Evolutionary conservation across 2,329 filamentous ascomycete species (phyloP).

Genomic region (Botrytis hyacinthi): DNA sequence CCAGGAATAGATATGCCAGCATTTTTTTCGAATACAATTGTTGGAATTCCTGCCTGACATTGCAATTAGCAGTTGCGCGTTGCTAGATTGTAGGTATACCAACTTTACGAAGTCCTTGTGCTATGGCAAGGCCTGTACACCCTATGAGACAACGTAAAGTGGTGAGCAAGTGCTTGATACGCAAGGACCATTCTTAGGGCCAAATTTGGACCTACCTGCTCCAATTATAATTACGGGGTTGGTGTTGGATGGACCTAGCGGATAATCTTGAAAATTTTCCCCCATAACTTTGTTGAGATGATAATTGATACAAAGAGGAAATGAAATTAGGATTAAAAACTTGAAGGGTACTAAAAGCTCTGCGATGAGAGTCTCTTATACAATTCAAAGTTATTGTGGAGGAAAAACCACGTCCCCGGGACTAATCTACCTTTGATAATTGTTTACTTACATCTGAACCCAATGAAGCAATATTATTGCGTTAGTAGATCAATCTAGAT

Average conservation of each 20-base stretch:
- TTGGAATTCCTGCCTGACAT: slow-evolving; percentile 28
- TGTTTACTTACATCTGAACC: background rate
- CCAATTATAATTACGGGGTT: slow-evolving; percentile 30
- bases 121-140: slow-evolving; percentile 43
- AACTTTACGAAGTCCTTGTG: slow-evolving; percentile 44
- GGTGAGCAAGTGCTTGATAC: background rate
- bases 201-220: slow-evolving; percentile 27
- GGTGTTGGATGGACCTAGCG: background rate
- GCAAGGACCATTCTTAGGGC: background rate
- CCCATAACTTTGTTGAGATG: background rate
- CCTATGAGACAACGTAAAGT: slow-evolving; percentile 32
- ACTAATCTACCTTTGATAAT: background rate
- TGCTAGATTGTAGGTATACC: background rate
- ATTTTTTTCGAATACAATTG: slow-evolving; percentile 36
- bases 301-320: background rate
- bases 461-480: background rate
- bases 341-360: background rate
- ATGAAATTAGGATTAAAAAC: background rate
- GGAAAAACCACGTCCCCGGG: background rate
- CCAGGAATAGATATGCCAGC: slow-evolving; percentile 23
- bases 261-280: background rate
- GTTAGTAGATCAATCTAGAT: background rate
- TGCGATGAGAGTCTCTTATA: background rate
- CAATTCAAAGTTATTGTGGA: background rate
- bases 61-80: background rate